Percentiles rank a stretch among this genome's conserved stretches.
phyloP scores from a whole-genome alignment of 2,329 filamentous ascomycete genomes.

The Apiospora pterosperma region DNA sequence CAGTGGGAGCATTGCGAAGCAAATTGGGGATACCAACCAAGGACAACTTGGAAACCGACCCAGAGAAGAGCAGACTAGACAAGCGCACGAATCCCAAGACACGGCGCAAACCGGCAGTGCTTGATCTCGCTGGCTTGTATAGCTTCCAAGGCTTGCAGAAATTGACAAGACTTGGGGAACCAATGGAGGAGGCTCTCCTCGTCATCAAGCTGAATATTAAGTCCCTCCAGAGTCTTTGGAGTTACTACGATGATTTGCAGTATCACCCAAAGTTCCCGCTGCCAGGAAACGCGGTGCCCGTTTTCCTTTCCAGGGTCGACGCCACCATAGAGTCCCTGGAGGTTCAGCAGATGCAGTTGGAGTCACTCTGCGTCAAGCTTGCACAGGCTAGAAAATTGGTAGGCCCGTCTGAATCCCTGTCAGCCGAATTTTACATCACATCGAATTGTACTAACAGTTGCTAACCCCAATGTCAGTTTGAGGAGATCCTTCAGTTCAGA shows the following conservation, averaged over 20 bases:
- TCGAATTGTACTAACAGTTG: not conserved
- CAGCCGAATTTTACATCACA: not conserved
- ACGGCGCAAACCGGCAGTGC: too few relatives aligned
- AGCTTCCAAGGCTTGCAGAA: not conserved
- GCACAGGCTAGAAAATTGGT: not conserved
- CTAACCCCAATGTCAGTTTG: not conserved
- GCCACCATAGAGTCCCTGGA: not conserved
- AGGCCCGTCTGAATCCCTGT: not conserved
- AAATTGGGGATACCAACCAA: too few relatives aligned
- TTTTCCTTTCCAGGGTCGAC: not conserved
- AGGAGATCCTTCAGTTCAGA: slow-evolving; percentile 23
- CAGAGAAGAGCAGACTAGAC: too few relatives aligned
- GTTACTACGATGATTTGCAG: not conserved
- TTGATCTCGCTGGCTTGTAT: not conserved
- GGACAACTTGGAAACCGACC: too few relatives aligned
- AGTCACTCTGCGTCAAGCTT: not conserved
- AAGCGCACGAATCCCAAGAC: too few relatives aligned
- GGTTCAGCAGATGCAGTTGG: not conserved
- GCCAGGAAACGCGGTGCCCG: not conserved
- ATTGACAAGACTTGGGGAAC: not conserved
- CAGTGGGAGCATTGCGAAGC: too few relatives aligned
- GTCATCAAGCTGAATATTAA: not conserved
- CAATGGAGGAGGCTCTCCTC: not conserved
- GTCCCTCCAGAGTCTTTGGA: not conserved
- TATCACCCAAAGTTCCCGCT: not conserved